Evolutionary conservation across 768 basidiomycete species (phyloP).

Genomic region (Gautieria morchelliformis): DNA sequence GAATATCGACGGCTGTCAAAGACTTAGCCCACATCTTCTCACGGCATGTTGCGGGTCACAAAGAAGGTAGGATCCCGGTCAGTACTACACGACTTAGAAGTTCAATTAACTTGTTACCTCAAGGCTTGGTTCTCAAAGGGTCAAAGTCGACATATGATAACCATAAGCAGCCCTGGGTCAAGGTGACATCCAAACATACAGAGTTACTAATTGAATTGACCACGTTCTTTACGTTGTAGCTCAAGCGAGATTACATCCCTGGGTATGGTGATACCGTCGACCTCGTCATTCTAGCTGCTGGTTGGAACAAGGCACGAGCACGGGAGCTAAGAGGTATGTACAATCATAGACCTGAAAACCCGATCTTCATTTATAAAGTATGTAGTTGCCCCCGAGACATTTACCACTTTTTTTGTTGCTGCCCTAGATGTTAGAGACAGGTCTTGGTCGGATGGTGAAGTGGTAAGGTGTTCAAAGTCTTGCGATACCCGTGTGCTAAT

Average conservation of each 20-base stretch:
- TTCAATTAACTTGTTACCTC: background rate
- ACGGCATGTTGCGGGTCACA: conserved; percentile 35
- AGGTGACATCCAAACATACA: conserved; percentile 29
- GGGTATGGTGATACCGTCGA: conserved; percentile 77
- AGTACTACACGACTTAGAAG: background rate
- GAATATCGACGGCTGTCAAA: conserved; percentile 14
- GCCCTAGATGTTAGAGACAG: conserved; percentile 24
- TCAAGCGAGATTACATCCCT: conserved; percentile 84
- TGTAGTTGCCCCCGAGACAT: conserved; percentile 57
- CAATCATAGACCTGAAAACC: conserved; percentile 11
- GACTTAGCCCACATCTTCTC: conserved; percentile 40
- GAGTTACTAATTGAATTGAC: background rate
- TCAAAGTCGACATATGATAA: conserved; percentile 61
- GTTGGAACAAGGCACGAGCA: conserved; percentile 73
- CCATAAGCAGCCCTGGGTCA: conserved; percentile 64
- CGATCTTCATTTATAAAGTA: conserved; percentile 1
- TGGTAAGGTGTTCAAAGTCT: background rate
- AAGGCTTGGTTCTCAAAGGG: conserved; percentile 65
- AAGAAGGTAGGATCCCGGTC: conserved; percentile 40
- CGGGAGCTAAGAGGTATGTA: conserved; percentile 70
- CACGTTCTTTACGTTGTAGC: conserved; percentile 17
- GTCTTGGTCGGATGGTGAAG: background rate
- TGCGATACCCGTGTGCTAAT: background rate
- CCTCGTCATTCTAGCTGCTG: conserved; percentile 65
- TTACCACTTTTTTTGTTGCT: conserved; percentile 78